Evolutionary conservation across 495 filamentous ascomycete genomes (phyloP).

Genomic region (Melanomma pulvis-pyrius): DNA sequence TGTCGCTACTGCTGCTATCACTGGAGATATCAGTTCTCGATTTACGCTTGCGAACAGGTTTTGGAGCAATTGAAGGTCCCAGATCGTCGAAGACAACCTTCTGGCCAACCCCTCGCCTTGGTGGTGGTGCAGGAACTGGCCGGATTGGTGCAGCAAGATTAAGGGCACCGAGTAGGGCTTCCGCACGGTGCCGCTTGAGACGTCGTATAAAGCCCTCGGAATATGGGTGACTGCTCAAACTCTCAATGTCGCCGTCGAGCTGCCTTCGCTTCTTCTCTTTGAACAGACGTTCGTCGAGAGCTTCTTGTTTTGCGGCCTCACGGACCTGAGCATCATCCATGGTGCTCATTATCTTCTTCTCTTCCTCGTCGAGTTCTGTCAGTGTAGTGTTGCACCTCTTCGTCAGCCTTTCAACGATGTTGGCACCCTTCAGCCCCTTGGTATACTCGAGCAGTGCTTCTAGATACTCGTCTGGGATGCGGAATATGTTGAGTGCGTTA

Average conservation of each 20-base stretch:
- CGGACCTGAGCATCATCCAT: conserved; percentile 39
- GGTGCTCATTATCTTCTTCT: conserved; percentile 18
- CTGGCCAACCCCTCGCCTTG: neutral
- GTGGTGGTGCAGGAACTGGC: neutral
- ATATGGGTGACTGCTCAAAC: conserved; percentile 6
- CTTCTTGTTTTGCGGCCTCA: conserved; percentile 40
- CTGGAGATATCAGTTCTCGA: conserved; percentile 23
- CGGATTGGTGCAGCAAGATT: conserved; percentile 12
- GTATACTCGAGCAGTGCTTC: conserved; percentile 31
- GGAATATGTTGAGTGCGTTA: conserved; percentile 60
- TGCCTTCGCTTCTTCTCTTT: conserved; percentile 33
- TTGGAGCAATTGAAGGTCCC: neutral
- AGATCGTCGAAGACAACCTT: neutral
- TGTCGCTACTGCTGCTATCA: conserved; percentile 16
- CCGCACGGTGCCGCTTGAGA: conserved; percentile 28
- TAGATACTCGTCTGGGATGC: conserved; percentile 25
- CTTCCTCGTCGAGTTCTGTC: conserved; percentile 26
- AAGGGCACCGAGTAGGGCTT: conserved; percentile 24
- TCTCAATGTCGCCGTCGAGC: conserved; percentile 36
- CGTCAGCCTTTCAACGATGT: conserved; percentile 23
- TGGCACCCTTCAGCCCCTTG: conserved; percentile 31
- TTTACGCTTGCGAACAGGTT: conserved; percentile 17
- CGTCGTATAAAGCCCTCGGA: conserved; percentile 28
- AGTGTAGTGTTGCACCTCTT: conserved; percentile 38
- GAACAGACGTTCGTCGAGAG: conserved; percentile 31